These are phyloP conservation scores for Lavandula angustifolia DNA, from an alignment of 257 asterid genomes.

Conservation along the genomic window DNA sequence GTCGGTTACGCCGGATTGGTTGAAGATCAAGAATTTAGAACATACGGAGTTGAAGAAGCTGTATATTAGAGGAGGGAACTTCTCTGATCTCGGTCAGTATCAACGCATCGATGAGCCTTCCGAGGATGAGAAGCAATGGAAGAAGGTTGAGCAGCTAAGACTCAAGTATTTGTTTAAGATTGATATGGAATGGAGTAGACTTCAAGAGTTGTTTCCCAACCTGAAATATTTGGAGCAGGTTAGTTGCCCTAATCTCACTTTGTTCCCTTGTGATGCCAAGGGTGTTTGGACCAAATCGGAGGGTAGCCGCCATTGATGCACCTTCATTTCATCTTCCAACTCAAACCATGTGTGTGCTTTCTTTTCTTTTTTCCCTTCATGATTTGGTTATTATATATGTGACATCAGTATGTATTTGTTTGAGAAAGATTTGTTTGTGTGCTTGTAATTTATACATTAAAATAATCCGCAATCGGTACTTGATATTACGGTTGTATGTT, in stretches of 20 bases:
- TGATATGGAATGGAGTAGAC: constrained; percentile 51
- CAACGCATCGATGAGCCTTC: constrained; percentile 26
- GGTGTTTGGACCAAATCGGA: constrained; percentile 44
- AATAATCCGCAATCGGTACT: background rate
- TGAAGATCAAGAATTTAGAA: constrained; percentile 25
- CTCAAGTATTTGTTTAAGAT: constrained; percentile 46
- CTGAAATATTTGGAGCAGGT: constrained; percentile 48
- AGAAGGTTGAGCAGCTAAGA: constrained; percentile 42
- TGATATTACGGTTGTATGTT: too few relatives aligned
- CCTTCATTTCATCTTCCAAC: background rate
- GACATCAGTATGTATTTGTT: too few relatives aligned
- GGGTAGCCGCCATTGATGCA: background rate
- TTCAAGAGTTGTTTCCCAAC: constrained; percentile 41
- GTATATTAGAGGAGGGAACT: constrained; percentile 54
- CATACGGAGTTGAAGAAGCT: constrained; percentile 36
- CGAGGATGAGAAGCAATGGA: constrained; percentile 29
- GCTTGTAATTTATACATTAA: background rate
- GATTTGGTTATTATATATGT: background rate
- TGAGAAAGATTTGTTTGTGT: background rate
- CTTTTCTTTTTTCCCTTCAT: background rate
- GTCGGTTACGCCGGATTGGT: constrained; percentile 39
- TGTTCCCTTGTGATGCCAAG: constrained; percentile 48
- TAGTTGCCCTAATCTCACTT: constrained; percentile 45
- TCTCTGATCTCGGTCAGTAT: constrained; percentile 43
- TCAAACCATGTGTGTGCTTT: background rate